phyloP scores from a whole-genome alignment of 2,329 filamentous ascomycete species.

The Ascochyta lentis region DNA sequence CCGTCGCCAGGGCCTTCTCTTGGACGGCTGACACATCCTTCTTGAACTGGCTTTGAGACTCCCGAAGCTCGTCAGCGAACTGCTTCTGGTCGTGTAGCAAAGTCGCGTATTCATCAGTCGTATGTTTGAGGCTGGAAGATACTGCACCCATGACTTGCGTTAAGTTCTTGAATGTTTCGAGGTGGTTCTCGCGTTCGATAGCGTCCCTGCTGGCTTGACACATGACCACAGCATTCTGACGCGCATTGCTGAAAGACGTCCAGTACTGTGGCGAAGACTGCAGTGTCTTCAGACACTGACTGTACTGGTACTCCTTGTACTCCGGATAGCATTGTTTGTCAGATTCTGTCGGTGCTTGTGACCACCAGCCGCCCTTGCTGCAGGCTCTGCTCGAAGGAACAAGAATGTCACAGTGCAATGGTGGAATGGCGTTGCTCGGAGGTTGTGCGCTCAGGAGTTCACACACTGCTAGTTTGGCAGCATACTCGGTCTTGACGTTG shows the following conservation, averaged over 20 bases:
- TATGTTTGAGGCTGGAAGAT: conserved; percentile 29
- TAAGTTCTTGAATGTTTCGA: conserved; percentile 44
- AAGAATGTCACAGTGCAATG: conserved; percentile 60
- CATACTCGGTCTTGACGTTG: conserved; percentile 62
- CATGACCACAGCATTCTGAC: conserved; percentile 66
- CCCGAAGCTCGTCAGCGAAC: conserved; percentile 30
- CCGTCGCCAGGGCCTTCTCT: conserved; percentile 28
- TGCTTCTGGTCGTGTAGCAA: conserved; percentile 32
- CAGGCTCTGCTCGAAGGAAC: conserved; percentile 49
- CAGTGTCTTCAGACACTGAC: conserved; percentile 61
- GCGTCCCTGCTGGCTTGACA: conserved; percentile 67
- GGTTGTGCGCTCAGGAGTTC: conserved; percentile 60
- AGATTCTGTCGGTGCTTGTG: conserved; percentile 14
- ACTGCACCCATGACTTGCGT: conserved; percentile 35
- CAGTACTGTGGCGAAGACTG: conserved; percentile 64
- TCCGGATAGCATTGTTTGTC: conserved; percentile 45
- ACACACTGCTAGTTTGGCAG: conserved; percentile 68
- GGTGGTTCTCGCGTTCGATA: conserved; percentile 60
- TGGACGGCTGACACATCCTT: conserved; percentile 26
- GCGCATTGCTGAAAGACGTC: conserved; percentile 69
- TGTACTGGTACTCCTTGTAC: conserved; percentile 48
- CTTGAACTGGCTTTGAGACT: conserved; percentile 28
- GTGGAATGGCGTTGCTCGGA: conserved; percentile 53
- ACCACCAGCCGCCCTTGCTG: conserved; percentile 34
- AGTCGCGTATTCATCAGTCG: conserved; percentile 32